These are phyloP conservation scores for Yarrowia sp. DNA, from an alignment of 805 yeast species.

Conservation along the genomic window DNA sequence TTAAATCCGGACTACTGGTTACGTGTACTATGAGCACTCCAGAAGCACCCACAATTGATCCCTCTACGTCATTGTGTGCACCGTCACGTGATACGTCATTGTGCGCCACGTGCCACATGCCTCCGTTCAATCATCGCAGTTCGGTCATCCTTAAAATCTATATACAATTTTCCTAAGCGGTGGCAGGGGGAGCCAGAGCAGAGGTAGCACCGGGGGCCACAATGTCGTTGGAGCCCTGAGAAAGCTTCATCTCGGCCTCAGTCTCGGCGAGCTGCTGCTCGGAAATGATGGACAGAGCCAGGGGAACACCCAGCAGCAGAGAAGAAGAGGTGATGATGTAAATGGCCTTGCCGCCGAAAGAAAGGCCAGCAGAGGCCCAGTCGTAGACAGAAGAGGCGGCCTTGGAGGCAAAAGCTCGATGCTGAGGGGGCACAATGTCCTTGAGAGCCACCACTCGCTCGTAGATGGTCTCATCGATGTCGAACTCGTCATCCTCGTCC, in stretches of 20 bases:
- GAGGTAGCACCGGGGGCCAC: slow-evolving; percentile 52
- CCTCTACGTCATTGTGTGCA: too few relatives aligned
- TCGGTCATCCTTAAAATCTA: slow-evolving; percentile 27
- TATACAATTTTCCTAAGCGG: slow-evolving; percentile 37
- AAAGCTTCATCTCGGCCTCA: slow-evolving; percentile 83
- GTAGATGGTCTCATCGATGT: slow-evolving; percentile 77
- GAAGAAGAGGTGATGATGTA: slow-evolving; percentile 89
- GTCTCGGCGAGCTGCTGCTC: slow-evolving; percentile 93
- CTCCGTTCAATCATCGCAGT: not conserved
- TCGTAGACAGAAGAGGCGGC: slow-evolving; percentile 49
- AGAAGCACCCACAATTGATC: too few relatives aligned
- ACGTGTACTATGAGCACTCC: too few relatives aligned
- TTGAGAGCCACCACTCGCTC: slow-evolving; percentile 92
- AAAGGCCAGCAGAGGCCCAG: slow-evolving; percentile 56
- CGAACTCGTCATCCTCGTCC: slow-evolving; percentile 72
- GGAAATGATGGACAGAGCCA: slow-evolving; percentile 83
- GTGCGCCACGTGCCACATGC: too few relatives aligned
- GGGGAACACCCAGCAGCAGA: slow-evolving; percentile 89
- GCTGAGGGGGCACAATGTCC: slow-evolving; percentile 89
- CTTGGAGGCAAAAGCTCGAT: slow-evolving; percentile 61
- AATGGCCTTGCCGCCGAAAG: slow-evolving; percentile 73
- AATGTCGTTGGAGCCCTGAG: slow-evolving; percentile 47
- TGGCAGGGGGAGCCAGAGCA: slow-evolving; percentile 47
- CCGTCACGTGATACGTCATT: too few relatives aligned
- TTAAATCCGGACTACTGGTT: too few relatives aligned